Base-by-base conservation (phyloP, 2,329 filamentous ascomycete genomes). In the Penicillium sp. region DNA sequence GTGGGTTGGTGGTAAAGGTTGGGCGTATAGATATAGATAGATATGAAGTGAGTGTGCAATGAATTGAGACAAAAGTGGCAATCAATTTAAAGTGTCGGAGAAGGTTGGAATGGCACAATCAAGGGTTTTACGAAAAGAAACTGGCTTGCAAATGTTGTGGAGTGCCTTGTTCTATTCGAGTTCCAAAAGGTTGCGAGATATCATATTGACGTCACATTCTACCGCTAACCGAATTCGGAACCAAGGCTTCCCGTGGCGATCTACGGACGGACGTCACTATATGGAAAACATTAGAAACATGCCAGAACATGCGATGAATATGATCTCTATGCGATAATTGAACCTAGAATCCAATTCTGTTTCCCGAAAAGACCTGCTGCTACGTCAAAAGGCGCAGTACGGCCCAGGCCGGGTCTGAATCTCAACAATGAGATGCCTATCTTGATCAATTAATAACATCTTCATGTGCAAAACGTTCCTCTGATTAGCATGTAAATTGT, bases 161-260 rank as follows among this genome's bases (percentile, higher is more conserved):
- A 21, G 18, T 38, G 34, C 36, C 36, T 10, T 39, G 18, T 21
- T 21, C 36, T 38, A 15, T 34, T 34, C 31, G 8, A 36, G 33
- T 34, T 18, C 6, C 26, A 21, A 21, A 38, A 42, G 33, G 29
- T 34, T 45, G 42, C 28, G n/a, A 42, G 24, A 15, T 31, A 62
- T 65, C 64, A 65, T 64, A 36, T 42, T 65, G 65, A 67, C 63
- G 64, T 66, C 64, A 66, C 51, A n/a, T 38, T 13, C 2, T 8
- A 10, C 28, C 42, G 16, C 59, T 63, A 60, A 51, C 60, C 53
- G 8, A 12, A 54, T 57, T 6, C 2, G 38, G 60, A 47, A 61
- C 53, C 53, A 50, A 13, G 55, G 58, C 58, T 61, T 50, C 4
- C 28, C 16, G 15, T 2, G 10, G 6, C 23, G 38, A 7, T 3